Percentiles rank a stretch among this genome's conserved stretches.
These are phyloP conservation scores for Phytophthora tubulina DNA, from an alignment of 352 stramenopile genomes.

Conservation along the genomic window DNA sequence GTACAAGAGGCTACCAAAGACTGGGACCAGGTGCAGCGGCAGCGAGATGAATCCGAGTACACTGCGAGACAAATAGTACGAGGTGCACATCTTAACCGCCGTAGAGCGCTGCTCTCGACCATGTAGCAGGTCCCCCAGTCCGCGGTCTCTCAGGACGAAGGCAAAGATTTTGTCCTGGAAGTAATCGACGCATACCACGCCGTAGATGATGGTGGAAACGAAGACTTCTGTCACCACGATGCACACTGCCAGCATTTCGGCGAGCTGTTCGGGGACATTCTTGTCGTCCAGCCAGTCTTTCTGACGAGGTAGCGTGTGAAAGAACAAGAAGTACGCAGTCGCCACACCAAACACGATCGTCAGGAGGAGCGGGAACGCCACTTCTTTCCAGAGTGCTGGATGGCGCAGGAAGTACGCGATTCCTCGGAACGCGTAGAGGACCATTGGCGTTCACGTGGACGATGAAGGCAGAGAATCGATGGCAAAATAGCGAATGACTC, in stretches of 20 bases:
- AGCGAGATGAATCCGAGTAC: slow-evolving; percentile 50
- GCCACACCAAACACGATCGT: slow-evolving; percentile 48
- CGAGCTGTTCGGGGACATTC: slow-evolving; percentile 43
- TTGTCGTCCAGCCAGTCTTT: slow-evolving; percentile 43
- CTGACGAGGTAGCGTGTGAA: slow-evolving; percentile 42
- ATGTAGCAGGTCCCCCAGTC: slow-evolving; percentile 37
- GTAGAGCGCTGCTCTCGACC: slow-evolving; percentile 36
- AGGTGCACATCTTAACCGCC: slow-evolving; percentile 44
- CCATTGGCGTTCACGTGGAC: slow-evolving; percentile 25
- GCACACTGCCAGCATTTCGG: slow-evolving; percentile 54
- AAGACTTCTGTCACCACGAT: slow-evolving; percentile 60
- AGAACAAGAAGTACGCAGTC: slow-evolving; percentile 51
- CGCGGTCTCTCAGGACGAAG: slow-evolving; percentile 45
- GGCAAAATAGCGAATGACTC: slow-evolving; percentile 10
- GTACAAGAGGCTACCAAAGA: slow-evolving; percentile 55
- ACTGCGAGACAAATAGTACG: slow-evolving; percentile 44
- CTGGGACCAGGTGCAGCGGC: slow-evolving; percentile 60
- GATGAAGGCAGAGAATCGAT: neutral
- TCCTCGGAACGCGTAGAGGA: slow-evolving; percentile 43
- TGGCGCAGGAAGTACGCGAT: slow-evolving; percentile 54
- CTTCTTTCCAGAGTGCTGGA: slow-evolving; percentile 49
- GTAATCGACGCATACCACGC: slow-evolving; percentile 47
- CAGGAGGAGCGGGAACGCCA: slow-evolving; percentile 51
- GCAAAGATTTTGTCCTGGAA: slow-evolving; percentile 61
- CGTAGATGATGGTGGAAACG: slow-evolving; percentile 57